A percentile compares a stretch with the other conserved stretches of the same genome.
Evolutionary conservation across 2,329 filamentous ascomycete species (phyloP).

Genomic region (Apiospora sp.): DNA sequence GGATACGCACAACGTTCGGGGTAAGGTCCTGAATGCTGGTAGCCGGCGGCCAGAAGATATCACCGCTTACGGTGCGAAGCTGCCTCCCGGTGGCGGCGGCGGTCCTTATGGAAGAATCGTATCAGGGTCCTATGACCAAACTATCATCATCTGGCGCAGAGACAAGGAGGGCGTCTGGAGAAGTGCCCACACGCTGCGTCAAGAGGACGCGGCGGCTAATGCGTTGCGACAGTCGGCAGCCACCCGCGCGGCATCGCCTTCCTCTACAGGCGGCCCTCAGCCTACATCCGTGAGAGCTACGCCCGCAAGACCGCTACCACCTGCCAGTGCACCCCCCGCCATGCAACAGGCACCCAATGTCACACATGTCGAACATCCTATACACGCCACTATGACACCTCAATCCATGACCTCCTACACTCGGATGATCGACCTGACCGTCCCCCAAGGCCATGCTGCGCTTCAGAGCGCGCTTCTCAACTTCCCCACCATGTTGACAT

Average conservation of each 20-base stretch:
- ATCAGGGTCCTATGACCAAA: slow-evolving; percentile 95
- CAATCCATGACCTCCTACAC: slow-evolving; percentile 53
- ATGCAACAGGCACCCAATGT: slow-evolving; percentile 38
- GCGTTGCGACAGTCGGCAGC: slow-evolving; percentile 44
- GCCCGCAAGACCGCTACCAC: slow-evolving; percentile 31
- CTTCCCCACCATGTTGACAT: slow-evolving; percentile 58
- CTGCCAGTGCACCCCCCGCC: slow-evolving; percentile 38
- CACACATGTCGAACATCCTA: slow-evolving; percentile 42
- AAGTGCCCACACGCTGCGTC: slow-evolving; percentile 75
- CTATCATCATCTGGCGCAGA: slow-evolving; percentile 92
- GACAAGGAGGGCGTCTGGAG: slow-evolving; percentile 87
- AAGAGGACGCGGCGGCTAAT: slow-evolving; percentile 71
- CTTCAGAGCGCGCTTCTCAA: slow-evolving; percentile 55
- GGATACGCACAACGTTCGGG: slow-evolving; percentile 44
- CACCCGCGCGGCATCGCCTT: slow-evolving; percentile 23
- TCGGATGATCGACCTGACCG: slow-evolving; percentile 60
- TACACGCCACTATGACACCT: slow-evolving; percentile 42
- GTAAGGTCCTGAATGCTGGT: slow-evolving; percentile 69
- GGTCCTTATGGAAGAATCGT: slow-evolving; percentile 93
- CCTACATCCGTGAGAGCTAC: slow-evolving; percentile 26
- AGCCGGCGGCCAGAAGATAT: slow-evolving; percentile 80
- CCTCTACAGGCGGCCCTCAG: slow-evolving; percentile 25
- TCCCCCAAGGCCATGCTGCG: slow-evolving; percentile 58
- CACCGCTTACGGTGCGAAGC: slow-evolving; percentile 80
- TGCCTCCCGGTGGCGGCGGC: slow-evolving; percentile 90